A percentile compares a stretch with the other conserved stretches of the same genome.
Evolutionary conservation across 345 rosid species (phyloP).

Genomic region (Eucalyptus erythrocorys): DNA sequence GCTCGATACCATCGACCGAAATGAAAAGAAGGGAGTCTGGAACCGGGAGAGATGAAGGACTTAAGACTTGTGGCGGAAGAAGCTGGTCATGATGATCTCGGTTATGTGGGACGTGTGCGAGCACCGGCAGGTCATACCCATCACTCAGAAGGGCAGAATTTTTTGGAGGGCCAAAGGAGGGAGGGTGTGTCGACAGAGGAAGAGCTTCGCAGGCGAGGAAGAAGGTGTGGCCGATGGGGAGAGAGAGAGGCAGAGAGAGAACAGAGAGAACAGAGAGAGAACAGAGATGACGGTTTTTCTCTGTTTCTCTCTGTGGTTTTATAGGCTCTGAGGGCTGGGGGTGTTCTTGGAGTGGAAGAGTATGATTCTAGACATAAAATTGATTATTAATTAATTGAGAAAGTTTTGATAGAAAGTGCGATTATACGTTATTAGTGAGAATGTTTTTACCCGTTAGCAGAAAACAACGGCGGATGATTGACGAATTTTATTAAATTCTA

Average conservation of each 20-base stretch:
- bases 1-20: background rate
- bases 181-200: background rate
- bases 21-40: background rate
- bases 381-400: background rate
- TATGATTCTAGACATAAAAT: background rate
- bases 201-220: background rate
- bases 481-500: fast-evolving
- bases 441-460: no score
- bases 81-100: conserved; percentile 70
- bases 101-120: conserved; percentile 69
- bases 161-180: background rate
- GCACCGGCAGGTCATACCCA: conserved; percentile 58
- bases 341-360: background rate
- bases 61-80: conserved; percentile 58
- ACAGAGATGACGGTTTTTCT: background rate
- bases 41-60: background rate
- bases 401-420: background rate
- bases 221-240: background rate
- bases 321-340: background rate
- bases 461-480: background rate
- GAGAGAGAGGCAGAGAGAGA: background rate
- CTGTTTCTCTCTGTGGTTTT: background rate
- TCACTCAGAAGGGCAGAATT: conserved; percentile 24
- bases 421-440: background rate
- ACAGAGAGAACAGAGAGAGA: background rate